Evolutionary conservation across 306 rosid species (phyloP), one percentile per base, ranked within the genome.

Genomic region (Prunus mongolica): DNA sequence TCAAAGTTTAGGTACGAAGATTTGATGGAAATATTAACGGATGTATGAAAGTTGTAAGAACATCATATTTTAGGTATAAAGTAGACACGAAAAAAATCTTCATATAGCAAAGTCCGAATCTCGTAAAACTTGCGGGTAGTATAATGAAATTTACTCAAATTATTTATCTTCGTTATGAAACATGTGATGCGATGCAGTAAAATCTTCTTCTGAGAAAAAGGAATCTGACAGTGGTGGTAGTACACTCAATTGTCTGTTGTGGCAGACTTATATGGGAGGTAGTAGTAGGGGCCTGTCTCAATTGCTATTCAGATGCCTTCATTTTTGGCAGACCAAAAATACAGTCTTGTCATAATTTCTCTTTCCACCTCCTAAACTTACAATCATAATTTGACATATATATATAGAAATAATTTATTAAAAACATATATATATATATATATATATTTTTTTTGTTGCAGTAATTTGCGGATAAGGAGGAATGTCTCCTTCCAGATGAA

Each of bases 261-360:
- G 73, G 78, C 67, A 20, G 67, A 79, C 52, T 77, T 73, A 24
- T 62, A 54, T 49, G 68, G 74, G 84, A 73, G 82, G 72, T 27
- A 27, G 47, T 51, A 56, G 82, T 71, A 77, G 79, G 88, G 84
- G 79, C 80, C 82, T 81, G 72, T 69, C 30, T 41, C 74, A 58
- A 44, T 74, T 80, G 82, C 78, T 74, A 71, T 45, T 50, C 77
- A 71, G 34, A 6, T 81, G 81, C 69, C 70, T 34, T 50, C 73
- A 30, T 73, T 51, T 78, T 45, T 6, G 54, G 61, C 80, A 75
- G 87, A 86, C 91, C 82, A 81, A 7, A 30, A 30, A 72, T 74
- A 49, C 79, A 78, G 85, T 85, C 86, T 73, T 67, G 77, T 76
- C 76, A 74, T 72, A 78, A 61, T 82, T 72, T 75, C 64, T 75